Conservation (phyloP, 331 rosid species). For the Telfairia occidentalis region DNA sequence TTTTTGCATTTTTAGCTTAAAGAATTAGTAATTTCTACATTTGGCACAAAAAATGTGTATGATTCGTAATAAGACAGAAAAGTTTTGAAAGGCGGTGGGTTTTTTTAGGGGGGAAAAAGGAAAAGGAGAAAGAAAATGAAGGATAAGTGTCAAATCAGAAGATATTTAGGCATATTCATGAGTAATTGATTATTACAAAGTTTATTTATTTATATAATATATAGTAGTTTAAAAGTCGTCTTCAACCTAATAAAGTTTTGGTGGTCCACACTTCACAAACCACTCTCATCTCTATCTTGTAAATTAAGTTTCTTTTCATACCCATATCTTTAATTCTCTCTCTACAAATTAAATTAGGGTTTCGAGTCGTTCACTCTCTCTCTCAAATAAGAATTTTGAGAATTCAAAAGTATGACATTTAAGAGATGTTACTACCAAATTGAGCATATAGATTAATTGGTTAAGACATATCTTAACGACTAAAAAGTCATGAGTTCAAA, state of each 20-base stretch:
- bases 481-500: no score
- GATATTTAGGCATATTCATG: neutral
- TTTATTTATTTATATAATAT: neutral
- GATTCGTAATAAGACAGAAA: neutral
- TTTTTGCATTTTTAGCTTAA: neutral
- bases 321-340: neutral
- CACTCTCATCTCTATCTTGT: neutral
- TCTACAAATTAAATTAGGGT: neutral
- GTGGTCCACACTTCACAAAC: slow-evolving; percentile 6
- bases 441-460: no score
- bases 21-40: neutral
- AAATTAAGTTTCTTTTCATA: neutral
- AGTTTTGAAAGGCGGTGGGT: neutral
- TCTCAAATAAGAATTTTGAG: neutral
- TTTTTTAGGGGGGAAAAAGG: neutral
- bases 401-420: no score
- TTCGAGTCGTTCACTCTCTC: neutral
- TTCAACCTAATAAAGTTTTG: slow-evolving; percentile 10
- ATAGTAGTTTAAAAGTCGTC: slow-evolving; percentile 2
- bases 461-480: no score
- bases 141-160: slow-evolving; percentile 6
- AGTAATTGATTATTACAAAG: neutral
- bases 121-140: neutral
- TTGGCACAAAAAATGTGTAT: neutral
- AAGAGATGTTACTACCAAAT: no score